Evolutionary conservation across 768 basidiomycete genomes (phyloP), one percentile per base, ranked within the genome.

Genomic region (Clavaria fumosa): DNA sequence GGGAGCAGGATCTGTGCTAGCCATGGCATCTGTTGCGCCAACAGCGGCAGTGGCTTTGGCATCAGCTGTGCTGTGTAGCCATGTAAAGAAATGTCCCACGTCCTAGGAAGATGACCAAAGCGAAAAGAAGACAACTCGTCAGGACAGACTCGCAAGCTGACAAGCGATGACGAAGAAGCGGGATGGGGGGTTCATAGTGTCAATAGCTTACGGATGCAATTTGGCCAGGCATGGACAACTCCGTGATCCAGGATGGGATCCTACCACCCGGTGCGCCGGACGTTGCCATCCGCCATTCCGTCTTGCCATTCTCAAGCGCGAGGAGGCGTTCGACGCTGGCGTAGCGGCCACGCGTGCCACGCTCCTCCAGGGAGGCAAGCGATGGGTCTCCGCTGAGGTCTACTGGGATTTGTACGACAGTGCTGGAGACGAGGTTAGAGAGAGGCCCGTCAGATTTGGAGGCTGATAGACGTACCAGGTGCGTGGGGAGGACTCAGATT

Each of bases 271-370:
- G 70, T 2, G 69, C 71, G 46, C 75, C 77, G 18, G 77, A 75
- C 2, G 78, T 80, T 2, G 80, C 81, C 81, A 85, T 82, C 27
- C 70, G 63, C 81, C 81, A 85, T 53, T 83, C 79, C 9, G 72
- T 69, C 34, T 55, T 67, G 35, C 76, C 82, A 43, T 70, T 59
- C 14, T 68, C 69, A 27, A 75, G 65, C 52, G 78, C 77, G 30
- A 59, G 53, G 37, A 86, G 47, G 21, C 67, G 65, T 54, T 85
- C 83, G 3, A 79, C 73, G 45, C 73, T 71, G 26, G 69, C 72
- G 49, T 84, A 84, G 47, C 69, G 70, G 1, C 75, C 82, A 43
- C 64, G 71, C 2, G 70, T 69, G 5, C 69, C 77, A 38, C 69
- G 71, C 47, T 72, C 69, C 49, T 84, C 78, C 11, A 74, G 53